Evolutionary conservation across 305 asterid genomes (phyloP).

Genomic region (Euphrasia arctica): DNA sequence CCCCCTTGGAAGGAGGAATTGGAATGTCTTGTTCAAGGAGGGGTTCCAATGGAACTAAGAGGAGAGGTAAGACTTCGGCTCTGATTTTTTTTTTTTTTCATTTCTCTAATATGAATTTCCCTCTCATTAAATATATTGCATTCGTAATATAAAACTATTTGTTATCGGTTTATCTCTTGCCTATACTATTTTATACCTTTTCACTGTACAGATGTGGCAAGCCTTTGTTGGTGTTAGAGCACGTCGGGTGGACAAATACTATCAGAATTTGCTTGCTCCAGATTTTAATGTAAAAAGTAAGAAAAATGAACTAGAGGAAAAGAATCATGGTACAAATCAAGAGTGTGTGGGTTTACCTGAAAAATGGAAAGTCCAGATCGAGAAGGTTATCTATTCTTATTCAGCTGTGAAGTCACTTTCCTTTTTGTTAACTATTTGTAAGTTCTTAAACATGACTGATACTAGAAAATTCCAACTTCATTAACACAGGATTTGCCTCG

Average conservation of each 20-base stretch:
- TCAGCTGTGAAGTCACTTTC: slow-evolving; percentile 18
- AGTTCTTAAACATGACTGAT: not conserved
- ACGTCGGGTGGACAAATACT: slow-evolving; percentile 84
- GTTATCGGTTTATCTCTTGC: too few species aligned
- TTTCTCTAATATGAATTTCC: too few species aligned
- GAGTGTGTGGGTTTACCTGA: slow-evolving; percentile 44
- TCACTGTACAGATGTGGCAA: slow-evolving; percentile 83
- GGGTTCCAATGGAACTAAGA: slow-evolving; percentile 66
- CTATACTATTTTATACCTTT: too few species aligned
- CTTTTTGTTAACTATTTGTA: too few species aligned
- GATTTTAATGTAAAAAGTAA: slow-evolving; percentile 39
- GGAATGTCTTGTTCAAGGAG: slow-evolving; percentile 93
- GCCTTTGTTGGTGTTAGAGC: slow-evolving; percentile 90
- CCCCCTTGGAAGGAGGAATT: slow-evolving; percentile 55
- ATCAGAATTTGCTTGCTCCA: slow-evolving; percentile 66
- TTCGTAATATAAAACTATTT: too few species aligned
- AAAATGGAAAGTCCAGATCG: slow-evolving; percentile 97
- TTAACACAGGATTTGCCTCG: slow-evolving; percentile 88
- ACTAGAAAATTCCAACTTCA: slow-evolving; percentile 23
- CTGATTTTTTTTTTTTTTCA: too few species aligned
- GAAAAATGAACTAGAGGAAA: slow-evolving; percentile 36
- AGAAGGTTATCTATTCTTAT: slow-evolving; percentile 61
- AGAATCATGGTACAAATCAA: slow-evolving; percentile 26
- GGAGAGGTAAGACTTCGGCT: not conserved
- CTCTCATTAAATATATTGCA: too few species aligned